Base-by-base conservation (phyloP, 2,329 filamentous ascomycete genomes). In the Rugonectria rugulosa region DNA sequence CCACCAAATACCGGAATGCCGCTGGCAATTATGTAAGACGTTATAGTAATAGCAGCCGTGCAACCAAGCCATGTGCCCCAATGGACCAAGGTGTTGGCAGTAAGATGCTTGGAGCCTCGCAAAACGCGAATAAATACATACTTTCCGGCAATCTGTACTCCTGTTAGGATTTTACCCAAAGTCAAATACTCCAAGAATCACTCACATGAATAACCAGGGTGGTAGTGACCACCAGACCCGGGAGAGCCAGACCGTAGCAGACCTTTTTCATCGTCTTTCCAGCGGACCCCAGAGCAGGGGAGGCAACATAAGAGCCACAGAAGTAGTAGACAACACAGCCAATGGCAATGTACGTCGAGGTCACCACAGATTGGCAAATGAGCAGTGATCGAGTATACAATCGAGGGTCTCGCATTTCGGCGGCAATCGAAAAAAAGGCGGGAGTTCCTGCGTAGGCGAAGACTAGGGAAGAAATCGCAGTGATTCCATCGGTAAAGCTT, bases 221-320 rank as follows among this genome's bases (percentile, higher is more conserved):
- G 3, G 63, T 65, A 1, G 67, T 67, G 6, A 68, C 69, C 17
- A 69, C 27, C 6, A 72, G 63, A 7, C 70, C 70, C 1, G 70
- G 70, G 1, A 72, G 57, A 7, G 70, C 69, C 1, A 72, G 53
- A 2, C 76, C 78, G 46, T 81, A 81, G 43, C 68, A 71, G 10
- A 79, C 64, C 56, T 75, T 79, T 70, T 80, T 80, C 53, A 78
- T 68, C 1, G 66, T 52, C 1, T 48, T 24, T 3, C 78, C 78
- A 0, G 77, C 78, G 10, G 76, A 79, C 2, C 78, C 79, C 9
- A 81, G 72, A 10, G 78, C 77, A 0, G 79, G 79, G 0, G 77
- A 79, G 0, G 78, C 74, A 4, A 81, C 76, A 53, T 75, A 79
- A 0, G 75, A 76, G 0, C 79, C 79, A 56, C 76, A 79, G 63